These are phyloP conservation scores for Dunaliella salina DNA, from an alignment of 163 green algal genomes.

Conservation along the genomic window DNA sequence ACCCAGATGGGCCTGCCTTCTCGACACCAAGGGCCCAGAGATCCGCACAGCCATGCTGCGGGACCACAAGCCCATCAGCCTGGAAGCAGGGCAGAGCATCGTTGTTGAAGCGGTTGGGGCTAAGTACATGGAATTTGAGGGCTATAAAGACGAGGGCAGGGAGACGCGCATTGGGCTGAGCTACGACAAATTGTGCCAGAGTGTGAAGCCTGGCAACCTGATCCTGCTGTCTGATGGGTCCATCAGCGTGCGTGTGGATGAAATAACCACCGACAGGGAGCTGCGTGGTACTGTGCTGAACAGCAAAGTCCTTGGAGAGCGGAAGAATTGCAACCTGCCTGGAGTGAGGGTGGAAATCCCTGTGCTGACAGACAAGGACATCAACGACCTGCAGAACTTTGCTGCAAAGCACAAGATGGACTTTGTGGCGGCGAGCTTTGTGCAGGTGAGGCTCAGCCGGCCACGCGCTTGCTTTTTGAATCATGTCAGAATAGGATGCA, in stretches of 20 bases:
- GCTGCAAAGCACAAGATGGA: constrained; percentile 66
- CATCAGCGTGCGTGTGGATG: constrained; percentile 46
- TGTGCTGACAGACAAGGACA: constrained; percentile 64
- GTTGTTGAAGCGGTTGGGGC: constrained; percentile 59
- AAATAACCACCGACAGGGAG: constrained; percentile 41
- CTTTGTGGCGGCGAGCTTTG: constrained; percentile 75
- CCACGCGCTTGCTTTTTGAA: too few species aligned
- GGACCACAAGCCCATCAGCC: constrained; percentile 47
- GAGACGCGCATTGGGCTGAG: constrained; percentile 58
- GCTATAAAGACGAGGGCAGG: constrained; percentile 48
- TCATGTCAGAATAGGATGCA: too few species aligned
- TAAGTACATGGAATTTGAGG: constrained; percentile 47
- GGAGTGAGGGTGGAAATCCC: constrained; percentile 60
- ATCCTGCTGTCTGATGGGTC: constrained; percentile 48
- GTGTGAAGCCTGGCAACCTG: constrained; percentile 50
- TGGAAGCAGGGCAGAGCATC: constrained; percentile 51
- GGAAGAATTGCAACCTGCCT: constrained; percentile 63
- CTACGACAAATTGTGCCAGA: constrained; percentile 58
- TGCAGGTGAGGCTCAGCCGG: constrained; percentile 40
- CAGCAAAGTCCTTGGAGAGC: constrained; percentile 66
- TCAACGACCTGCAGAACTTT: constrained; percentile 65
- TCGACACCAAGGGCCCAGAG: constrained; percentile 73
- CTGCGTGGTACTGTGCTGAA: constrained; percentile 60
- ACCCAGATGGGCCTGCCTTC: constrained; percentile 46
- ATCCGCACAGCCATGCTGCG: constrained; percentile 64